Base-by-base conservation (phyloP, 1,139 yeast species). In the Geotrichum carabidarum region DNA sequence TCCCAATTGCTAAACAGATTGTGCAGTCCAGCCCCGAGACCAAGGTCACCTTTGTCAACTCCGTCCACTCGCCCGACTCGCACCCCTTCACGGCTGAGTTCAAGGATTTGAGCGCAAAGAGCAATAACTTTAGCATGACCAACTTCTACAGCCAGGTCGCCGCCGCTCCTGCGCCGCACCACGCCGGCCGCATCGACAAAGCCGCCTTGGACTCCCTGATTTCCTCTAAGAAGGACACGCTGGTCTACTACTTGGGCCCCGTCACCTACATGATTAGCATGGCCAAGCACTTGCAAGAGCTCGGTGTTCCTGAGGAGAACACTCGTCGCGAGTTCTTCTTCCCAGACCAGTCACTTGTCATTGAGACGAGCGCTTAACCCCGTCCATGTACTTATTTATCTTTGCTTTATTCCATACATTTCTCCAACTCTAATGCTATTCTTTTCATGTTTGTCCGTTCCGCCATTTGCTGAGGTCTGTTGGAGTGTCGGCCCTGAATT, bases 1-100 rank as follows among this genome's bases (percentile, higher is more conserved):
- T 82, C 49, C 71, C 86, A 8, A 78, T 82, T 65, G 64, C 78
- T 35, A 78, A 78, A 60, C 63, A 70, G 14, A 75, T 75, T 15
- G 50, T 58, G 27, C 18, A 42, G 11, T 32, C 44, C 27, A 9
- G 36, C 31, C 54, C 54, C 30, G 55, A 49, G 22, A 22, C 50
- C 15, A 54, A 56, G 18, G 61, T 60, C 8, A 57, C 59, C 12
- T 56, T 64, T 38, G 58, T 64, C n/a, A 65, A 65, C 48, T 63
- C 66, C 34, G 64, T 59, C 38, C 58, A 60, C n/a, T 49, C 55
- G n/a, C 51, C 55, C 22, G 57, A 57, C 45, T 40, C 55, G 41
- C 61, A 58, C 51, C 64, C 67, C 8, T 65, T 63, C 42, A 49
- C 48, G 17, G 45, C 57, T 35, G 58, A 57, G 42, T 57, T 64